phyloP scores from a whole-genome alignment of 2,329 filamentous ascomycete species.

The Cordyceps farinosa region DNA sequence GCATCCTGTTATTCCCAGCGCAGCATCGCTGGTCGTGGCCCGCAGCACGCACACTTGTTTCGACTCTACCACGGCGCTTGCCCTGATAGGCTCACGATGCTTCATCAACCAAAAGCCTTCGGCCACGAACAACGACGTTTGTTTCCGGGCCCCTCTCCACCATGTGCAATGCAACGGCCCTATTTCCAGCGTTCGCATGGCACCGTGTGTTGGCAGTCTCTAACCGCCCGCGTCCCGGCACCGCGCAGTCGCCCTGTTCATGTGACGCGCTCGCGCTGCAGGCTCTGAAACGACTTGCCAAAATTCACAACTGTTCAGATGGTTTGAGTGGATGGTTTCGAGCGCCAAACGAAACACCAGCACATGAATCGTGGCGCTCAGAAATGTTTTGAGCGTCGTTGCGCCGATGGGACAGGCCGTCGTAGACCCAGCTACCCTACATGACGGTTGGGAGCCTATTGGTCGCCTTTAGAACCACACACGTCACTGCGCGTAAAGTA shows the following conservation, averaged over 20 bases:
- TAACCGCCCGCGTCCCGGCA: not conserved
- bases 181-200: not conserved
- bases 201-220: not conserved
- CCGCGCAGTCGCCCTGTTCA: not conserved
- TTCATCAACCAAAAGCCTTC: not conserved
- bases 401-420: too few species aligned
- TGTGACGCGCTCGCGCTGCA: constrained; percentile 4
- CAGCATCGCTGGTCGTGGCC: not conserved
- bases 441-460: too few species aligned
- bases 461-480: too few species aligned
- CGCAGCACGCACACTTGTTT: not conserved
- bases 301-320: too few species aligned
- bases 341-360: not conserved
- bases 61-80: not conserved
- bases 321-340: not conserved
- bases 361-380: too few species aligned
- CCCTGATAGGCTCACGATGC: constrained; percentile 12
- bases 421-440: too few species aligned
- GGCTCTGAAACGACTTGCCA: not conserved
- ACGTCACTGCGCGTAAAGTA: too few species aligned
- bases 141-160: not conserved
- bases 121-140: too few species aligned
- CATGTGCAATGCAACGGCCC: not conserved
- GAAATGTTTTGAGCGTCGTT: too few species aligned
- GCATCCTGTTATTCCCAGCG: not conserved